These are phyloP conservation scores for Blastobotrys illinoisensis DNA, from an alignment of 1,139 yeast species.

Conservation along the genomic window DNA sequence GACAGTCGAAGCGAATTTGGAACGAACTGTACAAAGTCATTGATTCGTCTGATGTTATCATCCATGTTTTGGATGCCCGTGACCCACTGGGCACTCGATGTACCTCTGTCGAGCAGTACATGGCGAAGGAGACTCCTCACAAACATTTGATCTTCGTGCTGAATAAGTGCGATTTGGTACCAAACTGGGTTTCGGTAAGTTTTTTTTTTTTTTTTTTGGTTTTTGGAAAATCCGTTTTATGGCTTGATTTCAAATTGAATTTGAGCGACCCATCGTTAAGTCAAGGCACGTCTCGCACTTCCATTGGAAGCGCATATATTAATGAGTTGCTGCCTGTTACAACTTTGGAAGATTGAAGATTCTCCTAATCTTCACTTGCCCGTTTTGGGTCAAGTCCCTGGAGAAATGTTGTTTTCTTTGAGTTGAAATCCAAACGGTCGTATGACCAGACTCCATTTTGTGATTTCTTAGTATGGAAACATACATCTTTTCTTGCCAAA, in stretches of 20 bases:
- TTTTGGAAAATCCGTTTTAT: constrained; percentile 29
- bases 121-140: constrained; percentile 91
- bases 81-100: constrained; percentile 97
- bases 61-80: constrained; percentile 94
- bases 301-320: constrained; percentile 13
- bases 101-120: constrained; percentile 86
- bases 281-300: constrained; percentile 38
- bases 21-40: constrained; percentile 94
- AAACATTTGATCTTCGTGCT: constrained; percentile 91
- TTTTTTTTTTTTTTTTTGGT: constrained; percentile 9
- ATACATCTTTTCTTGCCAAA: constrained; percentile 25
- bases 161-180: constrained; percentile 97
- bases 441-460: constrained; percentile 13
- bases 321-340: constrained; percentile 68
- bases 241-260: background rate
- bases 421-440: constrained; percentile 33
- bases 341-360: constrained; percentile 82
- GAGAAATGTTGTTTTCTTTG: constrained; percentile 42
- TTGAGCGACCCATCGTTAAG: constrained; percentile 35
- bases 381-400: constrained; percentile 46
- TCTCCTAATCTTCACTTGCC: constrained; percentile 47
- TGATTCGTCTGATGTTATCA: constrained; percentile 94
- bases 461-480: constrained; percentile 38
- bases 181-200: constrained; percentile 99
- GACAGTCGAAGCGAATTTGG: constrained; percentile 98